These are phyloP conservation scores for Xerophyta viscosa DNA, from an alignment of 106 monocot genomes.

Conservation along the genomic window DNA sequence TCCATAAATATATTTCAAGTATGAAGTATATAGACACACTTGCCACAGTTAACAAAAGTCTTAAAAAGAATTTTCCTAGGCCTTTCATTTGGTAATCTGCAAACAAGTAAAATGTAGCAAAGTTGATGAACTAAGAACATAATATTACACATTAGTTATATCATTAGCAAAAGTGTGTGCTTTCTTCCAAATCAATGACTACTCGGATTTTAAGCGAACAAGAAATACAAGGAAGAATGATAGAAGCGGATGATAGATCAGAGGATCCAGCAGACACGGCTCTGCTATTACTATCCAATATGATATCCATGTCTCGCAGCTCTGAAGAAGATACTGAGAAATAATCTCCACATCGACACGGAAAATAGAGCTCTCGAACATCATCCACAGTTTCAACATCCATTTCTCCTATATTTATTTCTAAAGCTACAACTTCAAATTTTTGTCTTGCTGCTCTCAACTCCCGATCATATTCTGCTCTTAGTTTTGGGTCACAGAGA, in stretches of 20 bases:
- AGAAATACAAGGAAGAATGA: conserved; percentile 40
- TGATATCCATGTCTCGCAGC: conserved; percentile 54
- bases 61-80: no score
- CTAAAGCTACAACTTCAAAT: conserved; percentile 29
- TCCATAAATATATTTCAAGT: no score
- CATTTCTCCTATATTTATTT: conserved; percentile 70
- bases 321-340: conserved; percentile 45
- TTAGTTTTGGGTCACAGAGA: conserved; percentile 49
- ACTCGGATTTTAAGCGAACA: conserved; percentile 36
- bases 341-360: conserved; percentile 81
- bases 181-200: background rate
- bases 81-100: no score
- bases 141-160: no score
- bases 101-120: no score
- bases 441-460: conserved; percentile 34
- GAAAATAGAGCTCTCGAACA: conserved; percentile 35
- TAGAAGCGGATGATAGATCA: conserved; percentile 12
- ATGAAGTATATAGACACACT: no score
- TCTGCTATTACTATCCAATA: conserved; percentile 16
- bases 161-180: no score
- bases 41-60: no score
- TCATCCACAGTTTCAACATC: conserved; percentile 21
- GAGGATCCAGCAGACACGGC: background rate
- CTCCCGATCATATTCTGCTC: conserved; percentile 58
- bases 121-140: no score